Conservation (phyloP, 257 asterid genomes). For the Verbascum thapsus region DNA sequence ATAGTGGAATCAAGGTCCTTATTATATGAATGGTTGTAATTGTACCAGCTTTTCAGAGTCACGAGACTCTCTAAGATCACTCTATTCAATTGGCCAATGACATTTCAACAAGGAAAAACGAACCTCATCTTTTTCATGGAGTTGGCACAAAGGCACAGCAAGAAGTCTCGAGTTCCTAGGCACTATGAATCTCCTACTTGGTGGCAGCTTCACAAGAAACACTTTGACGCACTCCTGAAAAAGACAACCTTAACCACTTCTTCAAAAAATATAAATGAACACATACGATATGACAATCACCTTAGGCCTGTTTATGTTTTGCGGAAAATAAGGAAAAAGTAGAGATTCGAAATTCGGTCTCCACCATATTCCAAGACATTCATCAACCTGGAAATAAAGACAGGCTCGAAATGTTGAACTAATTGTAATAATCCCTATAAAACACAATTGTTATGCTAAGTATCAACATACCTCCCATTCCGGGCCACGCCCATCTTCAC, state of each 20-base stretch:
- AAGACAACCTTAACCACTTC: constrained; percentile 25
- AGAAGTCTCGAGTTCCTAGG: constrained; percentile 73
- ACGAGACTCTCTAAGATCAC: background rate
- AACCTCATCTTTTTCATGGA: constrained; percentile 71
- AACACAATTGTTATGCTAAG: background rate
- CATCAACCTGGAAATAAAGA: constrained; percentile 59
- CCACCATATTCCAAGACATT: constrained; percentile 96
- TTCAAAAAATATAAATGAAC: constrained; percentile 15
- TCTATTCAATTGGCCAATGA: background rate
- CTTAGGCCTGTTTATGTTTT: constrained; percentile 64
- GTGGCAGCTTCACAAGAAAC: constrained; percentile 80
- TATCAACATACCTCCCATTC: constrained; percentile 71
- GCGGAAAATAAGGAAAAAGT: constrained; percentile 66
- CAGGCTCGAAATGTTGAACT: background rate
- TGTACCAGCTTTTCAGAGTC: no score
- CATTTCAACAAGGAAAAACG: background rate
- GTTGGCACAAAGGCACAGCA: constrained; percentile 74
- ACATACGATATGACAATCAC: constrained; percentile 37
- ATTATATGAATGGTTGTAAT: no score
- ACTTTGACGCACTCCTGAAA: constrained; percentile 88
- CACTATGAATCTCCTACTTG: constrained; percentile 69
- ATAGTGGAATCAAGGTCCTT: no score
- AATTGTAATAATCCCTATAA: background rate
- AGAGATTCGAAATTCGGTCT: constrained; percentile 66
- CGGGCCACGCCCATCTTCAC: constrained; percentile 54